Conservation (phyloP, 352 stramenopile genomes). For the Halophytophthora batemanensis region DNA sequence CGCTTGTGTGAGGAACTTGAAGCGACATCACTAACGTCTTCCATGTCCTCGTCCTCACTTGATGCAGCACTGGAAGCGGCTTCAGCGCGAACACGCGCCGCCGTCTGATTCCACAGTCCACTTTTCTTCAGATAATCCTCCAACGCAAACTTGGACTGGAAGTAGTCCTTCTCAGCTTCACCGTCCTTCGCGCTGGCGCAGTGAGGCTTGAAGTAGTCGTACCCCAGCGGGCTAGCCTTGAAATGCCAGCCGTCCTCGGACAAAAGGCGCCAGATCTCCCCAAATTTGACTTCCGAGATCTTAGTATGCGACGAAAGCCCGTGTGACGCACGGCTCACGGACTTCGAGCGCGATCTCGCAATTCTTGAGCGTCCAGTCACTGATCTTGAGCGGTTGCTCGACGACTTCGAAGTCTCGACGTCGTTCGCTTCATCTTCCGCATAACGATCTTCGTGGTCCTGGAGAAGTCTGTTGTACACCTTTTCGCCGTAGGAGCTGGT, state of each 20-base stretch:
- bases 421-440: conserved; percentile 15
- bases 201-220: conserved; percentile 69
- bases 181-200: conserved; percentile 35
- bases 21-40: conserved; percentile 11
- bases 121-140: conserved; percentile 50
- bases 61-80: conserved; percentile 25
- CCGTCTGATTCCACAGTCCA: conserved; percentile 46
- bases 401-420: background rate
- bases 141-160: conserved; percentile 34
- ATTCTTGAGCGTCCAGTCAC: conserved; percentile 3
- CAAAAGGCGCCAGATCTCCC: conserved; percentile 51
- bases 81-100: conserved; percentile 34
- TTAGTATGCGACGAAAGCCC: conserved; percentile 25
- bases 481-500: conserved; percentile 34
- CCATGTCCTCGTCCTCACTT: conserved; percentile 22
- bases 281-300: conserved; percentile 52
- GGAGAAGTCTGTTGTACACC: conserved; percentile 36
- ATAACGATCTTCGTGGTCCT: conserved; percentile 30
- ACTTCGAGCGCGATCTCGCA: conserved; percentile 23
- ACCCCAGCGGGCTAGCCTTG: conserved; percentile 35
- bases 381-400: conserved; percentile 2
- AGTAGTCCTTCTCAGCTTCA: conserved; percentile 45
- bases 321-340: background rate
- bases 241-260: conserved; percentile 54
- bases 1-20: conserved; percentile 22